A percentile compares a stretch with the other conserved stretches of the same genome.
These are phyloP conservation scores for Hypholoma sublateritium DNA, from an alignment of 768 basidiomycete genomes.

Conservation along the genomic window DNA sequence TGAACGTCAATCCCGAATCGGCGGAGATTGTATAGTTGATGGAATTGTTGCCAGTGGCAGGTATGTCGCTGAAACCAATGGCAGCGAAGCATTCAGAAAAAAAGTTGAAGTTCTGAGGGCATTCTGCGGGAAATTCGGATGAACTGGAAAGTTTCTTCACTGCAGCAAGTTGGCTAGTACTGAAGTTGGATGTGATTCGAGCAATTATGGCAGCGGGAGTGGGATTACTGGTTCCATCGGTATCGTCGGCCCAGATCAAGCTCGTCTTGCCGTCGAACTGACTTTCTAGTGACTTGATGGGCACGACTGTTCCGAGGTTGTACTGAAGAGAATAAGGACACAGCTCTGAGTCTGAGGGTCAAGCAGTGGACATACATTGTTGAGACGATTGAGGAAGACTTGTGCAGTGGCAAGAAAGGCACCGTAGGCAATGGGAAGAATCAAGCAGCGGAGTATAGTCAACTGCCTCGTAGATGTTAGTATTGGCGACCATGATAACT, in stretches of 20 bases:
- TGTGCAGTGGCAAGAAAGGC: conserved; percentile 67
- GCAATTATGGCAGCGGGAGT: conserved; percentile 61
- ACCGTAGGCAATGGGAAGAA: conserved; percentile 66
- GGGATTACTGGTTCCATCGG: conserved; percentile 53
- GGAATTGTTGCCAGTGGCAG: conserved; percentile 33
- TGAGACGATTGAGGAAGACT: conserved; percentile 54
- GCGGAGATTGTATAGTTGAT: conserved; percentile 72
- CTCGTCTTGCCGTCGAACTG: conserved; percentile 53
- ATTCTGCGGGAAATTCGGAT: conserved; percentile 50
- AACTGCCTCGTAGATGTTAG: conserved; percentile 33
- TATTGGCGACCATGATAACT: no score
- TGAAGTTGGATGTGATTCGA: conserved; percentile 54
- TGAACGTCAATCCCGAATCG: conserved; percentile 61
- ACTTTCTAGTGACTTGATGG: conserved; percentile 44
- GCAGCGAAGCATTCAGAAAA: conserved; percentile 72
- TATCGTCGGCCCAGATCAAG: conserved; percentile 70
- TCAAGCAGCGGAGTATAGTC: conserved; percentile 59
- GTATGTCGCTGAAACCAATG: conserved; percentile 60
- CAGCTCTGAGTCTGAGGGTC: neutral
- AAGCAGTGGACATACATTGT: conserved; percentile 47
- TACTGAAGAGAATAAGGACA: conserved; percentile 37
- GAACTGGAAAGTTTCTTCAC: conserved; percentile 50
- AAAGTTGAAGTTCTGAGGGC: conserved; percentile 74
- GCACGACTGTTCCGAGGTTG: conserved; percentile 58
- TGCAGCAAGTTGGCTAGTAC: conserved; percentile 40